Base-by-base conservation (phyloP, 805 yeast species). In the Yarrowia sp. region DNA sequence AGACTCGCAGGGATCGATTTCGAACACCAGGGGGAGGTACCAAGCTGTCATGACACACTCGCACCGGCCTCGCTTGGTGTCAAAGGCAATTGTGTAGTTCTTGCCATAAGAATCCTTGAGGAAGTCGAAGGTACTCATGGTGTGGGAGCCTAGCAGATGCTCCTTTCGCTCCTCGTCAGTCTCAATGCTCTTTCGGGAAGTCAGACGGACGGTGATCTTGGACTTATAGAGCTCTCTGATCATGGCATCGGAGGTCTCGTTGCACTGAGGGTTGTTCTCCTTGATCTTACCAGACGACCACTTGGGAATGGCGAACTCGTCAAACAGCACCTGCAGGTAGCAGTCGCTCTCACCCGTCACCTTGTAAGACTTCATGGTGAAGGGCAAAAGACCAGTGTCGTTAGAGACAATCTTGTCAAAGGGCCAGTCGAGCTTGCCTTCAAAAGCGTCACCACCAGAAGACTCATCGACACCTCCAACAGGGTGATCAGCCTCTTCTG, bases 181-280 rank as follows among this genome's bases (percentile, higher is more conserved):
- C 32, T 81, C 78, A 22, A 69, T 59, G 51, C 69, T 59, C 66
- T 78, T 78, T 65, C 87, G 81, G 69, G 85, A 84, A 2, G 84
- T 80, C 30, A 89, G 76, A 72, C 90, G 82, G 74, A 92, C 80
- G 1, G 83, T 80, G 1, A 85, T 80, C 54, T 80, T 77, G 0
- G 97, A 90, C 81, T 85, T 84, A 46, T 87, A 91, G 61, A 92
- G 78, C 74, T 92, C 96, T 67, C 86, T 88, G 66, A 92, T 80
- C 68, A 86, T 75, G n/a, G 78, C 86, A 74, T 92, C 97, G 67
- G 91, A 90, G 16, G 89, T 84, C 68, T 82, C 80, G 44, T 82
- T 81, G 24, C 76, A 68, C 52, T 73, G 75, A 22, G 76, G 66
- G 33, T 72, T 68, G 62, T 74, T 73, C 8, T 72, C 70, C 6